Base-by-base conservation (phyloP, 352 stramenopile species). In the Pythium sp. region DNA sequence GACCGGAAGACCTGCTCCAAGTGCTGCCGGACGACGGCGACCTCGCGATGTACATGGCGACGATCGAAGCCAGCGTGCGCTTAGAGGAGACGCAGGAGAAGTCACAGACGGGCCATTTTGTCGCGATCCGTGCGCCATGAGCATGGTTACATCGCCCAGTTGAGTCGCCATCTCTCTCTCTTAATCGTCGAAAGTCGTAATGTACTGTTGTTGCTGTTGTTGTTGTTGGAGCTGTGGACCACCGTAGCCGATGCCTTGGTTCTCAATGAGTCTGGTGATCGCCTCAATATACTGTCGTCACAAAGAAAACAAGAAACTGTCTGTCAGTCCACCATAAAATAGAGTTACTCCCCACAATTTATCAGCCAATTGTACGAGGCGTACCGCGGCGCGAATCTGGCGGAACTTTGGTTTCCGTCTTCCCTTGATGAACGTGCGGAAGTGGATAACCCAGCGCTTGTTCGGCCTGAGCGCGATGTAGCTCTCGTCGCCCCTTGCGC, bases 11-110 rank as follows among this genome's bases (percentile, higher is more conserved):
- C 26, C 61, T 94, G 22, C 76, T 95, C 3, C 73, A 92, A 47
- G 81, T 95, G 38, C 69, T 95, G 30, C 87, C 87, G 12, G 87
- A 94, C 64, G 84, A 93, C 46, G 85, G 83, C 8, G 86, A 94
- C 59, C 69, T 92, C 20, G 76, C 78, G 30, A 65, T 91, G 32
- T 94, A 91, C 68, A 90, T 94, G 70, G 80, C 82, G 59, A 91
- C 82, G 2, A 80, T 94, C 58, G 84, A 92, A 74, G 72, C 76
- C 51, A 90, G 80, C 56, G 75, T 89, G 54, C 79, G 76, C 0
- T 68, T 91, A 32, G 73, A 89, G 26, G 71, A 82, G 20, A 66
- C 71, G 5, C 73, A 76, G 11, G 69, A 83, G 63, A 76, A 77
- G 46, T 71, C 26, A 26, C 3, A 28, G 34, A 15, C 74, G 20